Conservation (phyloP, 345 rosid genomes). For the Dipteronia sinensis region DNA sequence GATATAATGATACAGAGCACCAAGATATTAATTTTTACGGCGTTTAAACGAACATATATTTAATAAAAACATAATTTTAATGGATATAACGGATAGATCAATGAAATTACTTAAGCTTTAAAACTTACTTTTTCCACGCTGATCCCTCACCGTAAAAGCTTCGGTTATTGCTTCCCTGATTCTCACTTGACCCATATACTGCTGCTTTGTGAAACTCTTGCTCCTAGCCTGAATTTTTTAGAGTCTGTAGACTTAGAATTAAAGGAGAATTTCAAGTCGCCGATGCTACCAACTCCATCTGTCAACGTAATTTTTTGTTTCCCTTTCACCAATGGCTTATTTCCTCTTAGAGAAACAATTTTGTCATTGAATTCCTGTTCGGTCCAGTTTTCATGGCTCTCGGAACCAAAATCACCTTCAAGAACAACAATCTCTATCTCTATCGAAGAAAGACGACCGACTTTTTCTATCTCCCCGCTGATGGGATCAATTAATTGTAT, state of each 20-base stretch:
- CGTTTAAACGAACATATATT: too few species aligned
- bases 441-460: constrained; percentile 29
- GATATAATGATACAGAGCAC: too few species aligned
- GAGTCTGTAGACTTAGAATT: constrained; percentile 53
- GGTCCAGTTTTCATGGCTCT: constrained; percentile 52
- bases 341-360: constrained; percentile 59
- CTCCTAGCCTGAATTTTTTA: constrained; percentile 75
- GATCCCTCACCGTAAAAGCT: constrained; percentile 72
- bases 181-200: constrained; percentile 32
- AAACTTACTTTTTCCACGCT: constrained; percentile 14
- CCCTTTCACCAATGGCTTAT: constrained; percentile 70
- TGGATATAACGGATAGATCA: too few species aligned
- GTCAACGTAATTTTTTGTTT: constrained; percentile 41
- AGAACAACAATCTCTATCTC: constrained; percentile 61
- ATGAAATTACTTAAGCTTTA: neutral
- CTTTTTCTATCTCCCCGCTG: constrained; percentile 25
- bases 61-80: too few species aligned
- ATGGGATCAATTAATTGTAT: constrained; percentile 50
- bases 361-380: constrained; percentile 39
- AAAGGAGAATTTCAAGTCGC: constrained; percentile 47
- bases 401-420: constrained; percentile 55
- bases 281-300: constrained; percentile 50
- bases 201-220: constrained; percentile 35
- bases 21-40: too few species aligned
- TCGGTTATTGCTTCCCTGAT: constrained; percentile 65